These are phyloP conservation scores for Abrus pulchellus DNA, from an alignment of 306 rosid genomes.

Conservation along the genomic window DNA sequence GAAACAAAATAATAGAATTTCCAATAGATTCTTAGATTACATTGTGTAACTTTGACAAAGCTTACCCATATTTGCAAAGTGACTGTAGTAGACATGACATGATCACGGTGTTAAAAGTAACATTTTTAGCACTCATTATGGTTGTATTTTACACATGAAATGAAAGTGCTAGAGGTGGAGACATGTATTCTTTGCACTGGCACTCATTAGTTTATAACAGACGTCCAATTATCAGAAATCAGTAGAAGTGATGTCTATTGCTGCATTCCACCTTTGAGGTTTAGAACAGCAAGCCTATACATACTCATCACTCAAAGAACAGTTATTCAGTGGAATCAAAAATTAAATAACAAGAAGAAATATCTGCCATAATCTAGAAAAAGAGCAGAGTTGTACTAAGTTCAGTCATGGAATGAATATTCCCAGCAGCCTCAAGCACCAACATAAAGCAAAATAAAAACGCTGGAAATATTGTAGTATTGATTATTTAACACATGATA, in stretches of 20 bases:
- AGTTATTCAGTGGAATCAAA: neutral
- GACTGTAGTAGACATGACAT: conserved; percentile 1
- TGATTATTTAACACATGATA: neutral
- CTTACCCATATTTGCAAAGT: neutral
- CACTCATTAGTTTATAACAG: neutral
- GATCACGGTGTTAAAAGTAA: neutral
- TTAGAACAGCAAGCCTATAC: neutral
- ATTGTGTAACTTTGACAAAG: neutral
- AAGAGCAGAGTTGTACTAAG: neutral
- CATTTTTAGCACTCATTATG: neutral
- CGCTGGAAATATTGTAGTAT: neutral
- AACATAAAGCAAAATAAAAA: neutral
- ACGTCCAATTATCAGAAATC: conserved; percentile 1
- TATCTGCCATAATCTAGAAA: neutral
- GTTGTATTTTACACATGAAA: neutral
- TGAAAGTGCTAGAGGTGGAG: conserved; percentile 20
- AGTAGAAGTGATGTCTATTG: neutral
- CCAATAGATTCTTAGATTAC: too few species aligned
- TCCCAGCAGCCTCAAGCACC: neutral
- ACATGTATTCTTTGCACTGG: neutral
- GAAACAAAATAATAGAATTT: too few species aligned
- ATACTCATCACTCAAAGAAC: conserved; percentile 9
- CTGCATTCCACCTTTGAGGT: neutral
- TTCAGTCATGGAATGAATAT: neutral
- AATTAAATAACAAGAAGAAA: conserved; percentile 26